A percentile compares a stretch with the other conserved stretches of the same genome.
These are phyloP conservation scores for Piromyces finnis DNA, from an alignment of 192 early-diverging fungal species.

Conservation along the genomic window DNA sequence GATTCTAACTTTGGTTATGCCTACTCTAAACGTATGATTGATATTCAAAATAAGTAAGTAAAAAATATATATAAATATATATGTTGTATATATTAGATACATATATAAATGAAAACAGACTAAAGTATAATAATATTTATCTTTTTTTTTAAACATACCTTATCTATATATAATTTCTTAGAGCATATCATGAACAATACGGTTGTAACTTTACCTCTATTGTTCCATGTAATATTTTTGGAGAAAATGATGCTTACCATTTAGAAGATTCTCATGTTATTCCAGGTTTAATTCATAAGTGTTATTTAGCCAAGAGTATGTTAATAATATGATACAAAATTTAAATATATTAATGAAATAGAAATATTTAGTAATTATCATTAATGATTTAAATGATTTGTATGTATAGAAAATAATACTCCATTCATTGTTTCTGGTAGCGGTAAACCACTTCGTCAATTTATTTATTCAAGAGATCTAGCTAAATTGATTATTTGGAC, in stretches of 20 bases:
- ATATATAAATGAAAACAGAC: no score
- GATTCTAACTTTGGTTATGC: slow-evolving; percentile 69
- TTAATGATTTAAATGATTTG: no score
- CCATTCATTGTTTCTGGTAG: slow-evolving; percentile 56
- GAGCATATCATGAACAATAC: slow-evolving; percentile 59
- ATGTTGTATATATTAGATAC: no score
- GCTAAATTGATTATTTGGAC: slow-evolving; percentile 64
- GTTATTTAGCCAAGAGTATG: slow-evolving; percentile 57
- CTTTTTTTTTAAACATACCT: no score
- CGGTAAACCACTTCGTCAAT: slow-evolving; percentile 61
- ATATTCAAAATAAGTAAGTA: slow-evolving; percentile 58
- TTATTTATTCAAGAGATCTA: slow-evolving; percentile 65
- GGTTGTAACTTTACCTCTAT: slow-evolving; percentile 62
- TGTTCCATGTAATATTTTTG: slow-evolving; percentile 69
- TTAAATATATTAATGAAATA: no score
- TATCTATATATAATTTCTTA: no score
- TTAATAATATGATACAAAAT: neutral
- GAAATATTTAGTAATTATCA: no score
- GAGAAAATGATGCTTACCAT: slow-evolving; percentile 61
- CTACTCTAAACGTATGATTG: slow-evolving; percentile 66
- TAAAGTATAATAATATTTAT: no score
- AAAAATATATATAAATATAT: no score
- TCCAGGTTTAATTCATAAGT: slow-evolving; percentile 65
- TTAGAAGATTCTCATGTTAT: slow-evolving; percentile 65
- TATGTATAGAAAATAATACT: slow-evolving; percentile 51